A percentile compares a stretch with the other conserved stretches of the same genome.
These are phyloP conservation scores for Metschnikowia arizonensis DNA, from an alignment of 805 yeast species.

Conservation along the genomic window DNA sequence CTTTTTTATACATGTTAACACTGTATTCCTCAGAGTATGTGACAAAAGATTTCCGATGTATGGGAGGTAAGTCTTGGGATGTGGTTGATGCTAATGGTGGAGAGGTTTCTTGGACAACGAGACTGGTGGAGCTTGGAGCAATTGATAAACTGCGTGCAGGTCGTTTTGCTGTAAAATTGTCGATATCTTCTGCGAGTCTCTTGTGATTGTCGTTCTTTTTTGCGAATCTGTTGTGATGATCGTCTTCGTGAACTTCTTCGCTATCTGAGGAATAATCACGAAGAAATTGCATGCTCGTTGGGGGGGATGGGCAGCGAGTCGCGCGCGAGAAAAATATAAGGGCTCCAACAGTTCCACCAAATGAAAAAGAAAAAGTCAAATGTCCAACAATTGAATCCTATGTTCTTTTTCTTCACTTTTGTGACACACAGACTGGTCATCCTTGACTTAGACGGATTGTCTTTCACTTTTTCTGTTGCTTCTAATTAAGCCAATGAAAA, in stretches of 20 bases:
- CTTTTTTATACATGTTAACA: conserved; percentile 15
- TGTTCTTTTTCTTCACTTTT: neutral
- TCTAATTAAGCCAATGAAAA: too few relatives aligned
- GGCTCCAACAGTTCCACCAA: too few relatives aligned
- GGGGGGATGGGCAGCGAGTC: neutral
- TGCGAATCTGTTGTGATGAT: neutral
- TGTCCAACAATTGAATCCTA: neutral
- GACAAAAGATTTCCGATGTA: conserved; percentile 4
- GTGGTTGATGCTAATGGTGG: neutral
- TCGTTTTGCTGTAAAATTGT: neutral
- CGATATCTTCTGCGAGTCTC: neutral
- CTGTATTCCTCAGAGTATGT: conserved; percentile 21
- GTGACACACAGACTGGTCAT: too few relatives aligned
- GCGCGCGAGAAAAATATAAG: conserved; percentile 5
- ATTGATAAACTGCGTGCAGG: neutral
- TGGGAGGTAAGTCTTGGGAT: neutral
- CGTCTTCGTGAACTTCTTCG: neutral
- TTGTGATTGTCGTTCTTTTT: neutral
- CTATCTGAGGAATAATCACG: conserved; percentile 4
- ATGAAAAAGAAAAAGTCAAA: neutral
- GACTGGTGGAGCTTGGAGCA: neutral
- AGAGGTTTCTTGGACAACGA: too few relatives aligned
- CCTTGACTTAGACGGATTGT: too few relatives aligned
- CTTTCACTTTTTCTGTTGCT: too few relatives aligned
- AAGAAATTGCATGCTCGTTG: conserved; percentile 5